Evolutionary conservation across 441 rosid genomes (phyloP), one percentile per base, ranked within the genome.

Genomic region (Gossypium davidsonii): DNA sequence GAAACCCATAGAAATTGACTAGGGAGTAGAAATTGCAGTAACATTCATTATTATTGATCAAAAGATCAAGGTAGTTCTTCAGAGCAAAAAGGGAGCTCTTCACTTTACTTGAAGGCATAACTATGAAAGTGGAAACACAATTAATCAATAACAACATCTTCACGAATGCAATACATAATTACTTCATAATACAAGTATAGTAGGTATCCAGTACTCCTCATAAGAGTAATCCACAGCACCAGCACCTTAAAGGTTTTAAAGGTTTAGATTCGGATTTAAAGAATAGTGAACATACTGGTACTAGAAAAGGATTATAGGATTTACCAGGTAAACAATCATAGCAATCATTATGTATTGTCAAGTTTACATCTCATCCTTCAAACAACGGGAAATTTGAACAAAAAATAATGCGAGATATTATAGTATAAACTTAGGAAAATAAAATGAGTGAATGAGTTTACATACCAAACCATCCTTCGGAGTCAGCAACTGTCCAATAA

Each of bases 381-480:
- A 46, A 67, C 17, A 7, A n/a, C 9, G 3, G 7, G 28, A 26
- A 3, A 7, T 70, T 7, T 23, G 25, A 57, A 7, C 20, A 1
- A 26, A 25, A 59, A 62, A 26, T 18, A 31, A 72, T 28, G 44
- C 14, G 17, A 6, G 46, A 37, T 23, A 70, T 46, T 25, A 25
- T 31, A 64, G 21, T 31, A 67, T 7, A 37, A 8, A 20, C 23
- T 4, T 2, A 28, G 31, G 52, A 20, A 31, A 34, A 23, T n/a
- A 49, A 11, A 68, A 48, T 59, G 70, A 61, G 48, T 15, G 58
- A 31, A 56, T 9, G 55, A 21, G 74, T 58, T 46, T 70, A 89
- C 98, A 85, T 79, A 94, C 99, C 93, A 62, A 94, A 94, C 99
- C 99, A 92, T 83, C 87, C 89, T 86, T 90, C 83, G 3, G 94